Evolutionary conservation across 2,329 filamentous ascomycete species (phyloP).

Genomic region (Neonectria sp.): DNA sequence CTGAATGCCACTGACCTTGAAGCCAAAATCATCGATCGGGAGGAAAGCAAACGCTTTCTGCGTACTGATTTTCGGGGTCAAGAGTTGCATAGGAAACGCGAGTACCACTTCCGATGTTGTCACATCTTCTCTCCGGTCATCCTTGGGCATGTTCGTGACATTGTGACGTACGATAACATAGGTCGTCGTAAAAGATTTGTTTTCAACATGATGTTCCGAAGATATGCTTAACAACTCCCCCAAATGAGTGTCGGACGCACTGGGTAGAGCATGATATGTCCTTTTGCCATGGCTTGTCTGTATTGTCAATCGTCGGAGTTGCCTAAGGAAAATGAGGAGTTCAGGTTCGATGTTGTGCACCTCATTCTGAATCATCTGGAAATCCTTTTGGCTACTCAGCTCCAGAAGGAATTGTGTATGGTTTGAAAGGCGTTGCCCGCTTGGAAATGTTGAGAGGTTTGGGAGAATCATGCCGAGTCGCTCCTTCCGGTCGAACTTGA

Average conservation of each 20-base stretch:
- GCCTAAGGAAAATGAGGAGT: conserved; percentile 50
- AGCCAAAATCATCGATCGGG: conserved; percentile 42
- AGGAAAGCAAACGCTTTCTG: conserved; percentile 46
- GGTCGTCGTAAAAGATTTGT: neutral
- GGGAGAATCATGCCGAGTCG: conserved; percentile 54
- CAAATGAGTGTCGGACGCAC: neutral
- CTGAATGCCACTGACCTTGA: conserved; percentile 1
- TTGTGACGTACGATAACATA: neutral
- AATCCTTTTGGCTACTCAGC: conserved; percentile 30
- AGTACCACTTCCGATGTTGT: conserved; percentile 15
- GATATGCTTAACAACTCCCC: neutral
- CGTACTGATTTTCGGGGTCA: conserved; percentile 1
- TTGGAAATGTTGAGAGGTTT: conserved; percentile 45
- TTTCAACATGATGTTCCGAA: neutral
- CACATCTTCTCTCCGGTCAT: conserved; percentile 1
- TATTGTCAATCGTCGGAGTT: conserved; percentile 41
- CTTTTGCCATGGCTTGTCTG: neutral
- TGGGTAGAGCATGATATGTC: neutral
- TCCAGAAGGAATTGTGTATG: conserved; percentile 5
- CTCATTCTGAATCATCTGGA: conserved; percentile 23
- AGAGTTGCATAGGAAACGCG: conserved; percentile 9
- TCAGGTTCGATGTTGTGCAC: conserved; percentile 44
- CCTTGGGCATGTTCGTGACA: neutral
- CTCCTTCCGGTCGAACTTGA: conserved; percentile 50
- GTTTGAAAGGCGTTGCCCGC: conserved; percentile 27